These are phyloP conservation scores for Podila minutissima DNA, from an alignment of 192 early-diverging fungal species.

Conservation along the genomic window DNA sequence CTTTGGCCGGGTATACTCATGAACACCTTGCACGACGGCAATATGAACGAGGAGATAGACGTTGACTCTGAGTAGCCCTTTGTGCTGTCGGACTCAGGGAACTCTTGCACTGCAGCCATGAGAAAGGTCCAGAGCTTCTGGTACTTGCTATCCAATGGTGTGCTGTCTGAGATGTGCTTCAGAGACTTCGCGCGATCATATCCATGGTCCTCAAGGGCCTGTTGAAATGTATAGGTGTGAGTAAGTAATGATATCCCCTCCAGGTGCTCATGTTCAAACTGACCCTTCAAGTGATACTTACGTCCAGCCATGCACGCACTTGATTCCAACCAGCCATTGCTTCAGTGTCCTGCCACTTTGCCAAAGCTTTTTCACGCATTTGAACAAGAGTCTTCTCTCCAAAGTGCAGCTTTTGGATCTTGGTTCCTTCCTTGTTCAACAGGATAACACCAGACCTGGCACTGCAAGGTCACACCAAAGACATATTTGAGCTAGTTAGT, in stretches of 20 bases:
- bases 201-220: constrained; percentile 20
- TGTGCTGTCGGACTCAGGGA: too few relatives aligned
- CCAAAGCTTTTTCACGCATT: constrained; percentile 35
- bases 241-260: constrained; percentile 10
- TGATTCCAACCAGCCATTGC: constrained; percentile 15
- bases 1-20: too few relatives aligned
- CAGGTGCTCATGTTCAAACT: constrained; percentile 14
- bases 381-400: constrained; percentile 21
- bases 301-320: constrained; percentile 33
- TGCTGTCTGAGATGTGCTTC: too few relatives aligned
- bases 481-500: constrained; percentile 23
- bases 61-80: too few relatives aligned
- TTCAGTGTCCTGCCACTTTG: constrained; percentile 31
- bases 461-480: constrained; percentile 19
- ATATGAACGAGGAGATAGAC: too few relatives aligned
- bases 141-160: too few relatives aligned
- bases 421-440: constrained; percentile 15
- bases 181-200: too few relatives aligned
- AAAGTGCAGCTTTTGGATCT: constrained; percentile 30
- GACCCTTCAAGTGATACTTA: constrained; percentile 24
- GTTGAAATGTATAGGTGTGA: constrained; percentile 11
- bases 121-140: too few relatives aligned
- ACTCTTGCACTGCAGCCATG: too few relatives aligned
- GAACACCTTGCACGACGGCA: too few relatives aligned
- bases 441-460: constrained; percentile 36